Evolutionary conservation across 2,329 filamentous ascomycete species (phyloP).

Genomic region (Colletotrichum sp.): DNA sequence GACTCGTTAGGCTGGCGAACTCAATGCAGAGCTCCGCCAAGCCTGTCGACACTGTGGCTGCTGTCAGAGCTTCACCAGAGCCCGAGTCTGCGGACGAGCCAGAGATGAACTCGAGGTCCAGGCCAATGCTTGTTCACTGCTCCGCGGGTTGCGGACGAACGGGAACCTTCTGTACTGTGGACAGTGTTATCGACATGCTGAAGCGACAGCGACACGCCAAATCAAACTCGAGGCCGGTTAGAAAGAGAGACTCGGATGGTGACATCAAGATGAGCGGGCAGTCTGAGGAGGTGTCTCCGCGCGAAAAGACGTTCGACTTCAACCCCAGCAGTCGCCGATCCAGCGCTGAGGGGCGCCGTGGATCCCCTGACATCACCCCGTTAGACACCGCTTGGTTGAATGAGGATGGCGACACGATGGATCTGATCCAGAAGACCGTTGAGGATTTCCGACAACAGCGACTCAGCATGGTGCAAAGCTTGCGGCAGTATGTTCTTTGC

Average conservation of each 20-base stretch:
- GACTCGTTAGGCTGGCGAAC: slow-evolving; percentile 87
- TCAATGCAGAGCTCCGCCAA: slow-evolving; percentile 67
- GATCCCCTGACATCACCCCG: slow-evolving; percentile 11
- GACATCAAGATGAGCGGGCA: slow-evolving; percentile 51
- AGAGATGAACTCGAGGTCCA: slow-evolving; percentile 52
- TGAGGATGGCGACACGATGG: slow-evolving; percentile 72
- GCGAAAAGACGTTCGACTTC: slow-evolving; percentile 26
- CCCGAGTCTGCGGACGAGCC: slow-evolving; percentile 58
- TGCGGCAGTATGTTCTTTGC: slow-evolving; percentile 92
- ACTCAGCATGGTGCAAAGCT: slow-evolving; percentile 94
- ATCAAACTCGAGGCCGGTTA: slow-evolving; percentile 24
- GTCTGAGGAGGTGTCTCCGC: slow-evolving; percentile 32
- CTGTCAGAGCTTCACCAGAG: slow-evolving; percentile 32
- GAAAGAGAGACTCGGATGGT: slow-evolving; percentile 41
- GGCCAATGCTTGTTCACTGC: slow-evolving; percentile 91
- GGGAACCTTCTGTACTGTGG: slow-evolving; percentile 95
- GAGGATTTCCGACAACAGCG: slow-evolving; percentile 89
- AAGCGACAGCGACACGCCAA: slow-evolving; percentile 74
- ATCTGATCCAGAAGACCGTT: slow-evolving; percentile 86
- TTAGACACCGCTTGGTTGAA: slow-evolving; percentile 69
- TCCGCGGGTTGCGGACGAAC: slow-evolving; percentile 95
- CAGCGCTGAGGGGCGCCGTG: slow-evolving; percentile 11
- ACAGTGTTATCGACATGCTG: slow-evolving; percentile 94
- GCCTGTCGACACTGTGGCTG: slow-evolving; percentile 49
- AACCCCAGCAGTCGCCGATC: slow-evolving; percentile 10